These are phyloP conservation scores for Angophora floribunda DNA, from an alignment of 345 rosid genomes.

Conservation along the genomic window DNA sequence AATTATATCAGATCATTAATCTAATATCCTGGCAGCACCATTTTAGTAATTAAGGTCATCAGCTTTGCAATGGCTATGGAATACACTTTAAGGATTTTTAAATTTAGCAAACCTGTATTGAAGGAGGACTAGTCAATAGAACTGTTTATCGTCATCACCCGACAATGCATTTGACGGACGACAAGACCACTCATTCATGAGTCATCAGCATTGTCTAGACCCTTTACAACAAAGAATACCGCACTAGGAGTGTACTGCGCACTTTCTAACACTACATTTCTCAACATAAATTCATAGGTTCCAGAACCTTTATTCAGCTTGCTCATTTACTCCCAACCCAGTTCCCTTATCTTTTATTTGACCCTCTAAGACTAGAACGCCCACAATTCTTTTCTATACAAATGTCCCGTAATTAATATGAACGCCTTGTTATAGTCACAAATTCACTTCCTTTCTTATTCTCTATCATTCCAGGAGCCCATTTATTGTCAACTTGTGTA, in stretches of 20 bases:
- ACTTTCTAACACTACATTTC: not conserved
- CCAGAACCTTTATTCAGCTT: fast-evolving
- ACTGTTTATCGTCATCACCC: not conserved
- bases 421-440: not conserved
- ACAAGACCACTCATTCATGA: not conserved
- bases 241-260: not conserved
- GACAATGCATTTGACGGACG: not conserved
- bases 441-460: not conserved
- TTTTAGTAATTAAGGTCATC: not conserved
- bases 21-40: not conserved
- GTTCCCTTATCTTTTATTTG: not conserved
- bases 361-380: not conserved
- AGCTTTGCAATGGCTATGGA: not conserved
- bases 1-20: conserved; percentile 29
- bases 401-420: not conserved
- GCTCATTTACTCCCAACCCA: not conserved
- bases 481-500: not conserved
- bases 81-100: not conserved
- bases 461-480: not conserved
- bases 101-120: not conserved
- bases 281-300: not conserved
- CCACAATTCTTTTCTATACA: not conserved
- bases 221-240: not conserved
- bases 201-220: not conserved
- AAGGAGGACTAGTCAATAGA: not conserved